phyloP scores from a whole-genome alignment of 257 asterid genomes.

The Sherardia arvensis region DNA sequence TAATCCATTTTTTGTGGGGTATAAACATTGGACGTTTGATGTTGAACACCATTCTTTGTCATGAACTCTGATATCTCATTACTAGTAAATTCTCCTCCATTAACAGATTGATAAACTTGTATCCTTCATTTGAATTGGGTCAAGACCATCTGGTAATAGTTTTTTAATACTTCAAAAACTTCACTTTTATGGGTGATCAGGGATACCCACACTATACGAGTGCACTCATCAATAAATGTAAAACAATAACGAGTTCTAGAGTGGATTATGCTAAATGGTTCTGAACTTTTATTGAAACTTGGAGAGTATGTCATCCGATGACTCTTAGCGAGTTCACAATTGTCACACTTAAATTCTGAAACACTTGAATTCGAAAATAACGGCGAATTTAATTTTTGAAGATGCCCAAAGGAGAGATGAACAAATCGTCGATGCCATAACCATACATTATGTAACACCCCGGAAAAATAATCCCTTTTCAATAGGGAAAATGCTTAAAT shows the following conservation, averaged over 20 bases:
- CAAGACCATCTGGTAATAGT: neutral
- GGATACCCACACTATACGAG: slow-evolving; percentile 1
- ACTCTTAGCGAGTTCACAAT: slow-evolving; percentile 10
- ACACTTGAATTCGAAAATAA: neutral
- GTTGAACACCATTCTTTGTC: neutral
- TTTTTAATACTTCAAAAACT: neutral
- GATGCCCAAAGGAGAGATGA: slow-evolving; percentile 10
- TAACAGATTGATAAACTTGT: slow-evolving; percentile 5
- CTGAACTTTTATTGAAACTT: slow-evolving; percentile 10
- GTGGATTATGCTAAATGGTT: slow-evolving; percentile 3
- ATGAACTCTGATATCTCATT: neutral
- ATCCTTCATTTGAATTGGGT: slow-evolving; percentile 1
- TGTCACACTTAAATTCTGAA: slow-evolving; percentile 1
- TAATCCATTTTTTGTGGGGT: slow-evolving; percentile 1
- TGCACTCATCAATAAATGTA: slow-evolving; percentile 12
- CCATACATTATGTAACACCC: too few species aligned
- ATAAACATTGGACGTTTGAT: slow-evolving; percentile 4
- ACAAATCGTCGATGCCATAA: slow-evolving; percentile 5
- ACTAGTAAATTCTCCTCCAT: slow-evolving; percentile 6
- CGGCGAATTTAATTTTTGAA: neutral
- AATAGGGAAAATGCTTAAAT: too few species aligned
- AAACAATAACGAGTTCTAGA: neutral
- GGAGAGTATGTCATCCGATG: slow-evolving; percentile 1
- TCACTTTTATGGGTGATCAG: neutral
- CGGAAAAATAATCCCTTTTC: too few species aligned